A percentile compares a stretch with the other conserved stretches of the same genome.
Conservation (phyloP, 78 protist species). For the Dictyostelium intermedium region DNA sequence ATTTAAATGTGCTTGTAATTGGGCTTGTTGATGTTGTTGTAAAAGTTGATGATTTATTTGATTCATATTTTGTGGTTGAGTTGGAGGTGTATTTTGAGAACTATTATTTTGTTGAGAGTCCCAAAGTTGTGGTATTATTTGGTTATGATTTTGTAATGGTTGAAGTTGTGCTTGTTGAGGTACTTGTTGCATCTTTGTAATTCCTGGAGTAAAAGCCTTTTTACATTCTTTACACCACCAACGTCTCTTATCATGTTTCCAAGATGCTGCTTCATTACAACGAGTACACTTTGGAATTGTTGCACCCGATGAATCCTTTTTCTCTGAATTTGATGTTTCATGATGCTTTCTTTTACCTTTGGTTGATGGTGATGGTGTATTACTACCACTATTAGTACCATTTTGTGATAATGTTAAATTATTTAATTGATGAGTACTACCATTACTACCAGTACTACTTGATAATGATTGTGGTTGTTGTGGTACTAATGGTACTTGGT, state of each 20-base stretch:
- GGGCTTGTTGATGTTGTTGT: slow-evolving; percentile 10
- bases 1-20: neutral
- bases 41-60: neutral
- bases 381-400: neutral
- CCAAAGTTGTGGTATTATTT: slow-evolving; percentile 11
- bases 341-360: slow-evolving; percentile 32
- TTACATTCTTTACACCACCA: slow-evolving; percentile 84
- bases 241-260: slow-evolving; percentile 82
- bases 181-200: slow-evolving; percentile 34
- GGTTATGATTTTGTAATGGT: slow-evolving; percentile 16
- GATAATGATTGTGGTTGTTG: neutral
- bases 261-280: slow-evolving; percentile 62
- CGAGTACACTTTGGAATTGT: slow-evolving; percentile 71
- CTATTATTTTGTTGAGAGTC: slow-evolving; percentile 7
- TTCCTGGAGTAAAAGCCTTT: slow-evolving; percentile 78
- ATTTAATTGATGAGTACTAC: neutral
- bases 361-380: slow-evolving; percentile 13
- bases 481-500: neutral
- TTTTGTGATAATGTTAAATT: neutral
- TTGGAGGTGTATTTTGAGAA: slow-evolving; percentile 56
- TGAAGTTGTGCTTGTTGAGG: slow-evolving; percentile 31
- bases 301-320: slow-evolving; percentile 15
- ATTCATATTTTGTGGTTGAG: slow-evolving; percentile 40
- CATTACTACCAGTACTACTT: neutral
- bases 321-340: neutral